Conservation (phyloP, 2,329 filamentous ascomycete genomes). For the Paecilomyces dactylethromorphus region DNA sequence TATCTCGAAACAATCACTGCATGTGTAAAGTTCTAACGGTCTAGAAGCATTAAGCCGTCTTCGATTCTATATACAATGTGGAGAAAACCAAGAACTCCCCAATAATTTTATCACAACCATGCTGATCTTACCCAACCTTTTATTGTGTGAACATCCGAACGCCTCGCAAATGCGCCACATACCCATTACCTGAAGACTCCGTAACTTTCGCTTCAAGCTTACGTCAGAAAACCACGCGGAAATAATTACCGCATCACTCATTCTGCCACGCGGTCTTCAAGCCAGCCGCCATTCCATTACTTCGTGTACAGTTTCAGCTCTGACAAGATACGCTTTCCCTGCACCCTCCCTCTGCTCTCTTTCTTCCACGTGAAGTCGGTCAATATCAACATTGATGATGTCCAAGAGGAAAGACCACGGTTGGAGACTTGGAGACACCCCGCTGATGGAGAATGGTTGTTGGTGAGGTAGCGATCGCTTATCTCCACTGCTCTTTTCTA, state of each 20-base stretch:
- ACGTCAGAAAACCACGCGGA: not conserved
- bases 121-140: too few species aligned
- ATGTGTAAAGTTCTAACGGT: too few species aligned
- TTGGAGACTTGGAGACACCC: conserved; percentile 1
- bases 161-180: not conserved
- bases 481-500: not conserved
- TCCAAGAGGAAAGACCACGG: conserved; percentile 14
- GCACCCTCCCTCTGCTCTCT: not conserved
- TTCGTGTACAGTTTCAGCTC: conserved; percentile 2
- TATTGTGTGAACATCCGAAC: not conserved
- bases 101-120: too few species aligned
- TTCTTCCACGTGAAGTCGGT: conserved; percentile 5
- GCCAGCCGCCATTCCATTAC: conserved; percentile 7
- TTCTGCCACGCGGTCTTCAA: not conserved
- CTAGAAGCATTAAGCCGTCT: not conserved
- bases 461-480: not conserved
- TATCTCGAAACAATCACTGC: too few species aligned
- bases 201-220: not conserved
- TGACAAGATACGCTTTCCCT: conserved; percentile 3
- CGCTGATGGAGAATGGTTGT: not conserved
- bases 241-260: not conserved
- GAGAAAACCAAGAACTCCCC: not conserved
- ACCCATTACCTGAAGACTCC: not conserved
- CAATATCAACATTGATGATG: conserved; percentile 8
- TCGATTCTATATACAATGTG: not conserved